Conservation (phyloP, 805 yeast species). For the Ogataea trehaloabstinens region DNA sequence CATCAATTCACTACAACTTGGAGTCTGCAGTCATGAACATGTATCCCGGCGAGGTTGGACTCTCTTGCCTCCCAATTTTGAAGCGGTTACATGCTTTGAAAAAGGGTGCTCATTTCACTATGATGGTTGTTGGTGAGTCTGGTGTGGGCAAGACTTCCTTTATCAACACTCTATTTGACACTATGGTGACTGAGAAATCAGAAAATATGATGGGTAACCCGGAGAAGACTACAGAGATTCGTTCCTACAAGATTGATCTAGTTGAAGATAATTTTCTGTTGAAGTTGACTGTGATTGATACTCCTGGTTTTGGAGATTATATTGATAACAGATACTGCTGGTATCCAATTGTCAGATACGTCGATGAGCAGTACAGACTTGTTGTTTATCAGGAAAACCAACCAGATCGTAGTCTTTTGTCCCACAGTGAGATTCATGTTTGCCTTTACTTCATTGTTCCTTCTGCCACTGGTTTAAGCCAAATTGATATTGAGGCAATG, state of each 20-base stretch:
- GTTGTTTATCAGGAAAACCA: constrained; percentile 76
- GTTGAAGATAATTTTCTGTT: constrained; percentile 59
- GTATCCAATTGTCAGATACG: constrained; percentile 65
- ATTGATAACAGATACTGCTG: constrained; percentile 66
- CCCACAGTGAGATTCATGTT: constrained; percentile 75
- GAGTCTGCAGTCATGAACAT: constrained; percentile 26
- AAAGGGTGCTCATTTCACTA: constrained; percentile 71
- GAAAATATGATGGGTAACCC: constrained; percentile 25
- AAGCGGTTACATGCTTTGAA: constrained; percentile 35
- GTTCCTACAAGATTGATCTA: constrained; percentile 45
- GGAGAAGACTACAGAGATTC: constrained; percentile 33
- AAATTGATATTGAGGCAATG: constrained; percentile 73
- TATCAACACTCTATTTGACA: constrained; percentile 73
- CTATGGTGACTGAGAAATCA: constrained; percentile 33
- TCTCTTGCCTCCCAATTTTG: constrained; percentile 30
- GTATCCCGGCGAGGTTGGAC: constrained; percentile 27
- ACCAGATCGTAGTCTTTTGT: constrained; percentile 51
- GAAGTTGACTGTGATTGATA: constrained; percentile 61
- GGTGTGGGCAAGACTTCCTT: constrained; percentile 86
- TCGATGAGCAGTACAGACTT: constrained; percentile 75
- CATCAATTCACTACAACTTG: constrained; percentile 25
- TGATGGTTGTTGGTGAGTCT: constrained; percentile 83
- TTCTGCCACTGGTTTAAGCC: constrained; percentile 55
- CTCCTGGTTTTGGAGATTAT: constrained; percentile 74
- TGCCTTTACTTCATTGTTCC: constrained; percentile 83